phyloP scores from a whole-genome alignment of 148 eudicot genomes.

The Selenicereus undatus region DNA sequence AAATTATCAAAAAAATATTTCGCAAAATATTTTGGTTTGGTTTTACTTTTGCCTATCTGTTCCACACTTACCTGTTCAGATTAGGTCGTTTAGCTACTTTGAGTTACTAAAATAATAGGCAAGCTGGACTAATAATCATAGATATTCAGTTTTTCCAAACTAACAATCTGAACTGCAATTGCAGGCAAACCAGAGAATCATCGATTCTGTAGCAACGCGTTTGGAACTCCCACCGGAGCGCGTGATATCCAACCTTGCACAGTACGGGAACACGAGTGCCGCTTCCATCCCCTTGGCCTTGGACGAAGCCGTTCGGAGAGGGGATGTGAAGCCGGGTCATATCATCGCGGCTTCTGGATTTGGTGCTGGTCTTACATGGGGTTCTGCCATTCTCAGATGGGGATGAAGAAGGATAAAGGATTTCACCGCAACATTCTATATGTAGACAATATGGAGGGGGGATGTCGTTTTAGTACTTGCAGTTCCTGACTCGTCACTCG shows the following conservation, averaged over 20 bases:
- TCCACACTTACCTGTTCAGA: too few species aligned
- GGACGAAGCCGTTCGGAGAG: constrained; percentile 88
- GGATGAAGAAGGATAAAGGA: constrained; percentile 24
- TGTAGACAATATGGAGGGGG: constrained; percentile 6
- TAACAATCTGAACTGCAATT: constrained; percentile 2
- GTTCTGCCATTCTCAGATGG: constrained; percentile 88
- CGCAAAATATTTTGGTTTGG: too few species aligned
- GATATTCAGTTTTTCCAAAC: not conserved
- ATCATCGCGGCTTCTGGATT: constrained; percentile 91
- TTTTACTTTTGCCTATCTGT: too few species aligned
- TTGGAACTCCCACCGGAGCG: constrained; percentile 67
- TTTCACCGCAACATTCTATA: not conserved
- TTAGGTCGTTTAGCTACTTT: not conserved
- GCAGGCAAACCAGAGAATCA: constrained; percentile 95
- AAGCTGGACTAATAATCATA: not conserved
- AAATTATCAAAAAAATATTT: too few species aligned
- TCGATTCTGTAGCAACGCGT: constrained; percentile 72
- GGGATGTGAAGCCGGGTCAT: constrained; percentile 71
- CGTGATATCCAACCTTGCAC: constrained; percentile 80
- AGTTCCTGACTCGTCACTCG: not conserved
- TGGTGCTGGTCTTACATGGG: constrained; percentile 98
- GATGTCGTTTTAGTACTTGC: not conserved
- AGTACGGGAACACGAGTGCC: constrained; percentile 93
- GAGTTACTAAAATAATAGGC: too few species aligned
- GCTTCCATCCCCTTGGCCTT: constrained; percentile 94